These are phyloP conservation scores for Xylaria digitata DNA, from an alignment of 2,329 filamentous ascomycete species.

Conservation along the genomic window DNA sequence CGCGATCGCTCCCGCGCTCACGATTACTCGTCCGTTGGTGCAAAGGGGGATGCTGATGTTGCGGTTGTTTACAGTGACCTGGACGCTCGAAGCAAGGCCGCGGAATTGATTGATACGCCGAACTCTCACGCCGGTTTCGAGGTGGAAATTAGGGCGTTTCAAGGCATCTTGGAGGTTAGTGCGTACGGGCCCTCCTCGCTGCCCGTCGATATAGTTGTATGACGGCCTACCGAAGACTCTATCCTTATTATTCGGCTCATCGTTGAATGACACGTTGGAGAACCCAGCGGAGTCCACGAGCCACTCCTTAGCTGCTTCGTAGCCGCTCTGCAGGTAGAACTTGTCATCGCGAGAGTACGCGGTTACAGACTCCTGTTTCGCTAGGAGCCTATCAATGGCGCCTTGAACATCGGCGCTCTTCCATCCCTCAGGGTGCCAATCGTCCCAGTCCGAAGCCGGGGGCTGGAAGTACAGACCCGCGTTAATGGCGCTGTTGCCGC, in stretches of 20 bases:
- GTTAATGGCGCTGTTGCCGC: constrained; percentile 65
- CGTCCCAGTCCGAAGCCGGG: constrained; percentile 63
- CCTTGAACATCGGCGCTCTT: constrained; percentile 60
- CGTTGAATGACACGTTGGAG: constrained; percentile 60
- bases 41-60: constrained; percentile 49
- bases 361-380: constrained; percentile 57
- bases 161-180: constrained; percentile 63
- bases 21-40: constrained; percentile 47
- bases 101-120: constrained; percentile 56
- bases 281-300: constrained; percentile 62
- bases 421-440: constrained; percentile 62
- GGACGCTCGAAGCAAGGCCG: constrained; percentile 57
- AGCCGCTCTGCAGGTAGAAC: constrained; percentile 61
- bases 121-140: constrained; percentile 58
- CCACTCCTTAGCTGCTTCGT: constrained; percentile 60
- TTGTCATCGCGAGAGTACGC: constrained; percentile 58
- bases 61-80: constrained; percentile 50
- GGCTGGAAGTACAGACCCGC: constrained; percentile 66
- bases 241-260: constrained; percentile 57
- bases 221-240: constrained; percentile 61
- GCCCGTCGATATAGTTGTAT: constrained; percentile 61
- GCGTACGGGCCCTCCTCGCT: constrained; percentile 60
- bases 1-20: constrained; percentile 52
- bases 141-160: constrained; percentile 55
- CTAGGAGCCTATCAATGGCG: constrained; percentile 59